These are phyloP conservation scores for Pichia kluyveri DNA, from an alignment of 805 yeast species.

Conservation along the genomic window DNA sequence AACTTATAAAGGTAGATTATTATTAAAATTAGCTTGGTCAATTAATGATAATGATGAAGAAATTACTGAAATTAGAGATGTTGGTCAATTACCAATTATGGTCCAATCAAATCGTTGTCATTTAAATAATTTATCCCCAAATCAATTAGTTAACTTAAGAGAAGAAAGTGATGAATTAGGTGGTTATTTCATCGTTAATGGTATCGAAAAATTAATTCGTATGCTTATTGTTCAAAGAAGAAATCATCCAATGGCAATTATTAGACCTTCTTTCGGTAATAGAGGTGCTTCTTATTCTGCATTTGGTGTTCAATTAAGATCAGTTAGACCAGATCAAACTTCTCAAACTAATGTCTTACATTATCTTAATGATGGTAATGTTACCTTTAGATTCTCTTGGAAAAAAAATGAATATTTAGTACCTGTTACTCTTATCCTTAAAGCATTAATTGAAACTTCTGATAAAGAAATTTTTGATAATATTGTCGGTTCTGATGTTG, in stretches of 20 bases:
- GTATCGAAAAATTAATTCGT: conserved; percentile 92
- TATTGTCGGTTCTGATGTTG: conserved; percentile 79
- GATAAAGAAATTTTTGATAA: conserved; percentile 96
- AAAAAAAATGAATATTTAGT: conserved; percentile 90
- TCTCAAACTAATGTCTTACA: conserved; percentile 97
- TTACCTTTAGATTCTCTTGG: conserved; percentile 95
- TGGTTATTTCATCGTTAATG: conserved; percentile 92
- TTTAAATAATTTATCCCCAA: conserved; percentile 73
- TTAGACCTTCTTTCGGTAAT: conserved; percentile 88
- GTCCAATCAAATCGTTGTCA: conserved; percentile 87
- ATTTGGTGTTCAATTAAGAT: conserved; percentile 89
- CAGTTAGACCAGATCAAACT: conserved; percentile 93
- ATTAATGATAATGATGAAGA: conserved; percentile 79
- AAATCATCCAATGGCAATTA: conserved; percentile 96
- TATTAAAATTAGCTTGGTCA: conserved; percentile 74
- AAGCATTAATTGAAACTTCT: conserved; percentile 82
- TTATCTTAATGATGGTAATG: conserved; percentile 90
- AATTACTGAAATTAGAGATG: conserved; percentile 73
- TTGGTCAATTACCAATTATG: conserved; percentile 90
- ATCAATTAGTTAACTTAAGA: conserved; percentile 62
- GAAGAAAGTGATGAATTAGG: conserved; percentile 96
- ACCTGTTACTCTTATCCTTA: conserved; percentile 86
- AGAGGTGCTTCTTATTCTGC: conserved; percentile 88
- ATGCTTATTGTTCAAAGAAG: conserved; percentile 97
- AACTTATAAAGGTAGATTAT: conserved; percentile 69